Evolutionary conservation across 305 asterid species (phyloP).

Genomic region (Andrographis paniculata): DNA sequence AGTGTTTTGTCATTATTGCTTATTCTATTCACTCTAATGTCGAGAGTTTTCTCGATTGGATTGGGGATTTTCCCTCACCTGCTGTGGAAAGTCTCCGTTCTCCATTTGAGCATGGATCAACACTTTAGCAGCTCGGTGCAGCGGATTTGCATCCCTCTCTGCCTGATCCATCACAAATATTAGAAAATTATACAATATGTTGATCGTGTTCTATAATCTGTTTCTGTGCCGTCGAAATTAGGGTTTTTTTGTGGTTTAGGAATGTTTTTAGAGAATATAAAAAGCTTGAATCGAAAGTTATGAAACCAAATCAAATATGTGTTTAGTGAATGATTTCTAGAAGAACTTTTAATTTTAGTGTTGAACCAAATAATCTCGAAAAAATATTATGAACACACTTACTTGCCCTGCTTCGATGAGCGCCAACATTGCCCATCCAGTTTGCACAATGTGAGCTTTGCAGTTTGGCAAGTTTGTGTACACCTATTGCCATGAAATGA

Average conservation of each 20-base stretch:
- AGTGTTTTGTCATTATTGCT: too few species aligned
- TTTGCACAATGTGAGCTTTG: slow-evolving; percentile 42
- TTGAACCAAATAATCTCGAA: neutral
- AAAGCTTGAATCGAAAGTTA: too few species aligned
- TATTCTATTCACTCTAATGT: too few species aligned
- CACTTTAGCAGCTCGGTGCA: slow-evolving; percentile 57
- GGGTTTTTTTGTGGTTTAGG: too few species aligned
- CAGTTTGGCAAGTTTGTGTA: slow-evolving; percentile 39
- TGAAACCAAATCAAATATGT: too few species aligned
- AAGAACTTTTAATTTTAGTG: too few species aligned
- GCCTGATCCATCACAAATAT: slow-evolving; percentile 22
- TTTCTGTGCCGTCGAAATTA: too few species aligned
- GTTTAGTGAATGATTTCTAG: too few species aligned
- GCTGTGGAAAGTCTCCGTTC: slow-evolving; percentile 77
- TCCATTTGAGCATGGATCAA: slow-evolving; percentile 55
- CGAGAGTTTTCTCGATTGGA: too few species aligned
- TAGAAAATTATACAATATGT: neutral
- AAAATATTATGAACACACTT: slow-evolving; percentile 10
- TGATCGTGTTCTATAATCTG: too few species aligned
- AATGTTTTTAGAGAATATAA: too few species aligned
- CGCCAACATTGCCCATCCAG: slow-evolving; percentile 68
- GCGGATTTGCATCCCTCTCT: slow-evolving; percentile 43
- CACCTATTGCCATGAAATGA: slow-evolving; percentile 22
- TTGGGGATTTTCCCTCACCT: too few species aligned
- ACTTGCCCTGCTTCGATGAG: slow-evolving; percentile 75